A percentile compares a stretch with the other conserved stretches of the same genome.
These are phyloP conservation scores for Didymella pomorum DNA, from an alignment of 2,329 filamentous ascomycete species.

Conservation along the genomic window DNA sequence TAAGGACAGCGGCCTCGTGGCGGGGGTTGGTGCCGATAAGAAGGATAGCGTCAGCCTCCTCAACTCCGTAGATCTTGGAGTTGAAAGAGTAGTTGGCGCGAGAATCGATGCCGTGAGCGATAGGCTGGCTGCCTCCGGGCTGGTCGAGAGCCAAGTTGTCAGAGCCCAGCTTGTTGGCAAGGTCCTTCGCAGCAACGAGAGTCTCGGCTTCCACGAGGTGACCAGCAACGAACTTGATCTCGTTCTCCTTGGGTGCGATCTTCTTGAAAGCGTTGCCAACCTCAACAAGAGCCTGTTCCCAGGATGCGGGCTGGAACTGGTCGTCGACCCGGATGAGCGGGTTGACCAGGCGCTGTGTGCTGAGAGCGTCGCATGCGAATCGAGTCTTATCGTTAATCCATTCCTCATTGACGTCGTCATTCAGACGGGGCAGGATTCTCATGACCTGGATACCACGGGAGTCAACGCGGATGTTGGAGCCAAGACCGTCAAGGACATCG, in stretches of 20 bases:
- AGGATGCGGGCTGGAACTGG: constrained; percentile 90
- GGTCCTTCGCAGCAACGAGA: constrained; percentile 94
- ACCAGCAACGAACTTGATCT: constrained; percentile 95
- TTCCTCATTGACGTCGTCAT: constrained; percentile 98
- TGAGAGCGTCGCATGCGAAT: constrained; percentile 95
- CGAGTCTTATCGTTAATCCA: constrained; percentile 99
- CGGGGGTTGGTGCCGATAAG: constrained; percentile 94
- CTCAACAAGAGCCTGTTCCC: constrained; percentile 93
- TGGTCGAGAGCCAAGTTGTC: constrained; percentile 96
- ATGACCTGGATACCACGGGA: constrained; percentile 94
- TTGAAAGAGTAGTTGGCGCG: constrained; percentile 97
- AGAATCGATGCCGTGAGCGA: constrained; percentile 92
- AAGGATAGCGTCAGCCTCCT: constrained; percentile 91
- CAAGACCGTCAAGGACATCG: constrained; percentile 90
- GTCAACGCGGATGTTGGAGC: constrained; percentile 94
- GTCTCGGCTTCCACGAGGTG: constrained; percentile 92
- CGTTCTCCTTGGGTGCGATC: constrained; percentile 84
- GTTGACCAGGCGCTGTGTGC: constrained; percentile 93
- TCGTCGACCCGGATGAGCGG: constrained; percentile 87
- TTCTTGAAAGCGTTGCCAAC: constrained; percentile 81
- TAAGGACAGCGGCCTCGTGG: constrained; percentile 93
- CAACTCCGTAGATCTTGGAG: constrained; percentile 90
- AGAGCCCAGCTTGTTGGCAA: constrained; percentile 94
- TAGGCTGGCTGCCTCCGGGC: constrained; percentile 79
- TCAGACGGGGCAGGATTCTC: constrained; percentile 89